Conservation (phyloP, 768 basidiomycete genomes). For the Paxillus rubicundulus region DNA sequence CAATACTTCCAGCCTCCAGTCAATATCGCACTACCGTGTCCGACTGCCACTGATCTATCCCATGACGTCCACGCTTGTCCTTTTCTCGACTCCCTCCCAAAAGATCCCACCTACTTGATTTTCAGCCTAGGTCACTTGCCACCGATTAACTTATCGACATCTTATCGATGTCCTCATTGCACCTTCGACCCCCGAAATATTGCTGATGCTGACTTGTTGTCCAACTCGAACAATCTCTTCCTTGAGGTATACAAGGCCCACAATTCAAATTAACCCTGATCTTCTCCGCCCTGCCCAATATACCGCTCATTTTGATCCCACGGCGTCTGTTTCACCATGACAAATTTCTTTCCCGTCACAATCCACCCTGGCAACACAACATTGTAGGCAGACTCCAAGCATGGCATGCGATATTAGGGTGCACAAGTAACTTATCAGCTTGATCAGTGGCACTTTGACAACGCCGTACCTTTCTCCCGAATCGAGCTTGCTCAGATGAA, state of each 20-base stretch:
- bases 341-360: not conserved
- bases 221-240: too few relatives aligned
- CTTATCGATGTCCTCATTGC: not conserved
- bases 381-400: not conserved
- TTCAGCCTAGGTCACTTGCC: not conserved
- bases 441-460: not conserved
- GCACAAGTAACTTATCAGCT: not conserved
- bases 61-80: too few relatives aligned
- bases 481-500: constrained; percentile 8
- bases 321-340: not conserved
- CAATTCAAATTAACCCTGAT: constrained; percentile 8
- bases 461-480: constrained; percentile 10
- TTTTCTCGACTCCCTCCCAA: too few relatives aligned
- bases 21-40: too few relatives aligned
- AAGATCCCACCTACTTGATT: not conserved
- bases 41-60: too few relatives aligned
- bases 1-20: too few relatives aligned
- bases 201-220: not conserved
- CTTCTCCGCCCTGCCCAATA: not conserved
- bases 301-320: too few relatives aligned
- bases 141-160: not conserved
- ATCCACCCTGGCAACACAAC: not conserved
- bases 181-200: not conserved
- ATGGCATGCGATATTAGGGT: not conserved
- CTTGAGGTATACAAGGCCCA: too few relatives aligned